Conservation (phyloP, 768 basidiomycete species). For the Suillus discolor region DNA sequence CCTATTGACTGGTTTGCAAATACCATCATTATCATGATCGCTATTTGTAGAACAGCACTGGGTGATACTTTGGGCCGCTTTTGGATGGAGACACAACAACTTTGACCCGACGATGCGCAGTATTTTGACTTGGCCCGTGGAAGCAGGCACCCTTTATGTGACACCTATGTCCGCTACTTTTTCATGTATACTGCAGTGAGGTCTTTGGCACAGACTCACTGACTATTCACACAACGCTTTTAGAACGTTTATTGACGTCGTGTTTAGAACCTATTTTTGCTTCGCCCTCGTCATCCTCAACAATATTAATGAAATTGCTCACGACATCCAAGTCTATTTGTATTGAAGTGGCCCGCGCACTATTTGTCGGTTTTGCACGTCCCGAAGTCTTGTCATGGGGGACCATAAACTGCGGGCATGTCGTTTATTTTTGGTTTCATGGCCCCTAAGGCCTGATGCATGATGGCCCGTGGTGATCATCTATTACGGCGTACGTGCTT, state of each 20-base stretch:
- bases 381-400: not conserved
- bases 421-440: not conserved
- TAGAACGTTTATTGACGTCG: constrained; percentile 40
- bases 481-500: not conserved
- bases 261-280: no score
- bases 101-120: constrained; percentile 40
- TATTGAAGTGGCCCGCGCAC: not conserved
- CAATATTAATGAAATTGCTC: constrained; percentile 48
- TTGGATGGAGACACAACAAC: constrained; percentile 11
- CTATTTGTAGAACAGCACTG: not conserved
- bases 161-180: constrained; percentile 43
- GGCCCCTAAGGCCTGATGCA: no score
- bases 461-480: not conserved
- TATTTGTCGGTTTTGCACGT: not conserved
- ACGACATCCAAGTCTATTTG: constrained; percentile 33
- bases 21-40: not conserved
- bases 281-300: constrained; percentile 23
- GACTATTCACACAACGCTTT: constrained; percentile 38
- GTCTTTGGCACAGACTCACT: constrained; percentile 40
- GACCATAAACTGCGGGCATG: not conserved
- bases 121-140: constrained; percentile 44
- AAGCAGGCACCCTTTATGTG: constrained; percentile 29
- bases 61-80: not conserved
- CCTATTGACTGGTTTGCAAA: not conserved
- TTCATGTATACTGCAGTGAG: constrained; percentile 36